Conservation (phyloP, 2,329 filamentous ascomycete species). For the Boeremia lycopersici region DNA sequence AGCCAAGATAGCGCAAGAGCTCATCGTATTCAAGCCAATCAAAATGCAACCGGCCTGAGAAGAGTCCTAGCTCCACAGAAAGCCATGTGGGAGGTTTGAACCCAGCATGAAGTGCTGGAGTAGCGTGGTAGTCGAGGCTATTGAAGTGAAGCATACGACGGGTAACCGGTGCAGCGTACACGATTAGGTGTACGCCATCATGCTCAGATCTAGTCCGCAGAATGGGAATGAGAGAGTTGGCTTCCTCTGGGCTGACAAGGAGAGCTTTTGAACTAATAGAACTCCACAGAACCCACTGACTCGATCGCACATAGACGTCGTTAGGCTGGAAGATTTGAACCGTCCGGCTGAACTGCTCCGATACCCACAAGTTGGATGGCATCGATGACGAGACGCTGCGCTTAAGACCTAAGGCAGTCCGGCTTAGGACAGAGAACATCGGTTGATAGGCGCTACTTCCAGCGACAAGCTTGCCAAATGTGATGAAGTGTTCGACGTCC, state of each 20-base stretch:
- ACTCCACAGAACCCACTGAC: slow-evolving; percentile 69
- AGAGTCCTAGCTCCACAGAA: slow-evolving; percentile 63
- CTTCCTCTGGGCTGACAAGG: slow-evolving; percentile 68
- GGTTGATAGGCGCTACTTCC: slow-evolving; percentile 48
- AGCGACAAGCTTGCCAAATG: slow-evolving; percentile 52
- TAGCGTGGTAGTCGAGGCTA: slow-evolving; percentile 57
- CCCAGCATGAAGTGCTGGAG: slow-evolving; percentile 53
- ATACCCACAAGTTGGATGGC: slow-evolving; percentile 46
- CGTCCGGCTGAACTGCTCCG: slow-evolving; percentile 57
- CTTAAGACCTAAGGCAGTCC: slow-evolving; percentile 48
- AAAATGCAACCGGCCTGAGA: slow-evolving; percentile 67
- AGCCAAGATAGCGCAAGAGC: slow-evolving; percentile 29
- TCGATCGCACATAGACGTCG: slow-evolving; percentile 55
- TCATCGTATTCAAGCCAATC: slow-evolving; percentile 53
- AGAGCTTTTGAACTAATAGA: slow-evolving; percentile 55
- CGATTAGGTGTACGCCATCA: slow-evolving; percentile 54
- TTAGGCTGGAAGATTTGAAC: slow-evolving; percentile 48
- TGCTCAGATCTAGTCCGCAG: slow-evolving; percentile 34
- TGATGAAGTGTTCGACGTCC: slow-evolving; percentile 55
- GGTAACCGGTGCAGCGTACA: slow-evolving; percentile 66
- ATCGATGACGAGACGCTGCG: slow-evolving; percentile 30
- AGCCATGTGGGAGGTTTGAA: slow-evolving; percentile 60
- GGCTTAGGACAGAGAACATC: slow-evolving; percentile 51
- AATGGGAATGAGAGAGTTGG: slow-evolving; percentile 59
- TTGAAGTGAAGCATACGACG: slow-evolving; percentile 66